These are phyloP conservation scores for Cnidoscolus chayamansa DNA, from an alignment of 441 rosid species.

Conservation along the genomic window DNA sequence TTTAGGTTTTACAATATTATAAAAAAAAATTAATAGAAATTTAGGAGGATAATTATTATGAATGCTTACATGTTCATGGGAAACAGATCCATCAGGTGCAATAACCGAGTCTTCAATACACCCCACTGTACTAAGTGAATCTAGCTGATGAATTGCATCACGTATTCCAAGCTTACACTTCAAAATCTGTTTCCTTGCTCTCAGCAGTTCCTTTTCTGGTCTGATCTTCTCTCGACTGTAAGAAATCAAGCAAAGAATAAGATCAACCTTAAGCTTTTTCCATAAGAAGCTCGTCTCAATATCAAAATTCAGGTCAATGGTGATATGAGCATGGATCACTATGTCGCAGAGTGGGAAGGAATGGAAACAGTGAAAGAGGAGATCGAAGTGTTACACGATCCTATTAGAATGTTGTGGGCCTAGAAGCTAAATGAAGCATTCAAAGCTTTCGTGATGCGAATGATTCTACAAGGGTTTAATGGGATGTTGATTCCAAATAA, in stretches of 20 bases:
- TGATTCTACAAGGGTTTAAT: too few relatives aligned
- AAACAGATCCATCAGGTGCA: conserved; percentile 93
- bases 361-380: too few relatives aligned
- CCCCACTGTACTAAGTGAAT: conserved; percentile 77
- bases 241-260: conserved; percentile 20
- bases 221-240: conserved; percentile 89
- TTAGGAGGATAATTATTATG: neutral
- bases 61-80: conserved; percentile 81
- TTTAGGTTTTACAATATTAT: neutral
- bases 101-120: conserved; percentile 78
- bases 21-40: neutral
- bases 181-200: conserved; percentile 81
- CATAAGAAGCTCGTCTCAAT: neutral
- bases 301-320: neutral
- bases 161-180: conserved; percentile 92
- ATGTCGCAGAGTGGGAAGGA: too few relatives aligned
- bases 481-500: too few relatives aligned
- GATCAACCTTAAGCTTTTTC: neutral
- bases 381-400: too few relatives aligned
- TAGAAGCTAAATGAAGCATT: too few relatives aligned
- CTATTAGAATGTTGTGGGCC: too few relatives aligned
- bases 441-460: too few relatives aligned
- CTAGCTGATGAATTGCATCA: conserved; percentile 74
- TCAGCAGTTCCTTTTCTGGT: conserved; percentile 83
- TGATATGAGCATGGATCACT: too few relatives aligned